Base-by-base conservation (phyloP, 2,329 filamentous ascomycete genomes). In the Kalmusia sp. region DNA sequence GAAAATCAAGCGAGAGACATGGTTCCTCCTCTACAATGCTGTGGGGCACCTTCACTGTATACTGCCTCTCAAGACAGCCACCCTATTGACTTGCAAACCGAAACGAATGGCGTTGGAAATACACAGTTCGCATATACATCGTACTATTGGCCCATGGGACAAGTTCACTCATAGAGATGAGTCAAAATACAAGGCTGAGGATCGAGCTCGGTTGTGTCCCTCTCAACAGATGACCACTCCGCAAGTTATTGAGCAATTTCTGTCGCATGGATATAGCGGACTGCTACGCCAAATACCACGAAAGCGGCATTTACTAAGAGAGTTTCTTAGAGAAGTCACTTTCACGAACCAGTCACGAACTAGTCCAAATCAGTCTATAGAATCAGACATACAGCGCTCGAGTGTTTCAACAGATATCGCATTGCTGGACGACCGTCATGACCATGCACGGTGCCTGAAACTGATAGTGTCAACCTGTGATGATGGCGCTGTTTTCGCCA, bases 401-500 rank as follows among this genome's bases (percentile, higher is more conserved):
- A n/a, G n/a, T n/a, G n/a, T 28, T 37, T 30, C 12, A 31, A 25
- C 8, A 34, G 8, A 5, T 30, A 17, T 30, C 5, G 54, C 41
- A n/a, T 46, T 64, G 2, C 24, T 64, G 1, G 59, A 62, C 11
- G 61, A 64, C 30, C 54, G 59, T 3, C 50, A 54, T 8, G 54
- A 57, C 9, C 61, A 64, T 35, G 11, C 34, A 8, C 25, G 27
- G 6, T 64, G 61, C 28, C 33, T 40, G 14, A 57, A 40, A 25
- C 8, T n/a, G 9, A 47, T 47, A 19, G 31, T 45, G 0, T 25
- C 28, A 17, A 2, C 11, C 11, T 64, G 59, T 27, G 22, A 15
- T 25, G 37, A 35, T 14, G 59, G 58, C 17, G 24, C 28, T 1
- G 34, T 52, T 4, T 57, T 50, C 21, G 61, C 59, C 0, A 21